Evolutionary conservation across 768 basidiomycete genomes (phyloP), one percentile per base, ranked within the genome.

Genomic region (Mycena galopus): DNA sequence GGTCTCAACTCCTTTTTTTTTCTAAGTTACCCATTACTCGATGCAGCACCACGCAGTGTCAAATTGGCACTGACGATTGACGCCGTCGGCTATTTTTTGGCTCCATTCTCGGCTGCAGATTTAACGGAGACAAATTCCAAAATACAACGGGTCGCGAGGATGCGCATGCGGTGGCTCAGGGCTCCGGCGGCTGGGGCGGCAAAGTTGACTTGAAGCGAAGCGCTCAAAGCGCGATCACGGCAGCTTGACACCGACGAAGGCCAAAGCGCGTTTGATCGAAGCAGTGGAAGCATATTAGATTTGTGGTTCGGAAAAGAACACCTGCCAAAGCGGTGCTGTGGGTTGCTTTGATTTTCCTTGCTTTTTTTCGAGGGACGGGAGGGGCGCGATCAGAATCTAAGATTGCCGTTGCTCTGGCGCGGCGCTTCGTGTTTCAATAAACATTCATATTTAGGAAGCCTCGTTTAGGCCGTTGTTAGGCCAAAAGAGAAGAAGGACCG

Each of bases 191-290:
- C 35, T n/a, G n/a, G n/a, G n/a, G n/a, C n/a, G n/a, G n/a, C n/a
- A n/a, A n/a, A n/a, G n/a, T n/a, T n/a, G 25, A 42, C 19, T 44
- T 35, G 27, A 42, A 7, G n/a, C 23, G 14, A 44, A 29, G 65
- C 64, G 50, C 25, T 37, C 53, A 56, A 65, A 30, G 47, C 47
- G 50, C 29, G 17, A 23, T 8, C 44, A 10, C n/a, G 44, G 44
- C n/a, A 47, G 44, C 35, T 30, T 14, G 32, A 35, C 63, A 29
- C 30, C 7, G 55, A 57, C 12, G 50, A 65, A 64, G 63, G 64
- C 30, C 63, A 60, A 71, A 71, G 69, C 69, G 69, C 61, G 55
- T 42, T 62, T 69, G 68, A 69, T 69, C 12, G 62, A 70, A 70
- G 69, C 33, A 10, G 9, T 69, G 4, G 62, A 70, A 70, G 69